Conservation (phyloP, 2,329 filamentous ascomycete genomes). For the Aspergillus fijiensis region DNA sequence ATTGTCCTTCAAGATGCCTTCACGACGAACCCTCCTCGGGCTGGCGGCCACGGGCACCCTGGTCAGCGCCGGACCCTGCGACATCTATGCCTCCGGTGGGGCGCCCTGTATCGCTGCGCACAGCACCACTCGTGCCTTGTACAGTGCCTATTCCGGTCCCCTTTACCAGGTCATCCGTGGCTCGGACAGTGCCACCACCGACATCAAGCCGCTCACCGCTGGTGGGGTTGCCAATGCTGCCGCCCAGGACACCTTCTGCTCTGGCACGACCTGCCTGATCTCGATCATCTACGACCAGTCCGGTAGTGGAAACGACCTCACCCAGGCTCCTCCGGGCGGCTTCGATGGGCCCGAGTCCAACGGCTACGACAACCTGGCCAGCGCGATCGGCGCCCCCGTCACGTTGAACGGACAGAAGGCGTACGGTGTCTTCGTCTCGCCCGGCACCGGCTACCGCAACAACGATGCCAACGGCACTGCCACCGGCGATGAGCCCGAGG, state of each 20-base stretch:
- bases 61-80: constrained; percentile 58
- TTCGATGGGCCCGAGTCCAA: constrained; percentile 57
- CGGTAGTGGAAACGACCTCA: constrained; percentile 61
- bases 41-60: constrained; percentile 42
- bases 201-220: constrained; percentile 54
- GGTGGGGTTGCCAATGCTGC: constrained; percentile 64
- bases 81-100: constrained; percentile 58
- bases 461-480: constrained; percentile 55
- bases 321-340: constrained; percentile 59
- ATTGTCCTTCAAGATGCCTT: constrained; percentile 32
- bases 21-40: constrained; percentile 29
- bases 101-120: constrained; percentile 66
- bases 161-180: constrained; percentile 62
- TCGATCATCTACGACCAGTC: constrained; percentile 67
- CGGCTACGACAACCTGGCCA: constrained; percentile 61
- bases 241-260: constrained; percentile 62
- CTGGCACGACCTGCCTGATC: constrained; percentile 62
- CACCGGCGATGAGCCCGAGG: constrained; percentile 52
- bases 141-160: constrained; percentile 52
- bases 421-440: constrained; percentile 63
- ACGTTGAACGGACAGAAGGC: constrained; percentile 61
- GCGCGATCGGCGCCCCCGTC: constrained; percentile 61
- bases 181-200: constrained; percentile 50
- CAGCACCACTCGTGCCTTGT: constrained; percentile 64
- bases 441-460: constrained; percentile 64